Percentiles rank a stretch among this genome's conserved stretches.
phyloP scores from a whole-genome alignment of 768 basidiomycete species.

The Termitomyces bulborhizus region DNA sequence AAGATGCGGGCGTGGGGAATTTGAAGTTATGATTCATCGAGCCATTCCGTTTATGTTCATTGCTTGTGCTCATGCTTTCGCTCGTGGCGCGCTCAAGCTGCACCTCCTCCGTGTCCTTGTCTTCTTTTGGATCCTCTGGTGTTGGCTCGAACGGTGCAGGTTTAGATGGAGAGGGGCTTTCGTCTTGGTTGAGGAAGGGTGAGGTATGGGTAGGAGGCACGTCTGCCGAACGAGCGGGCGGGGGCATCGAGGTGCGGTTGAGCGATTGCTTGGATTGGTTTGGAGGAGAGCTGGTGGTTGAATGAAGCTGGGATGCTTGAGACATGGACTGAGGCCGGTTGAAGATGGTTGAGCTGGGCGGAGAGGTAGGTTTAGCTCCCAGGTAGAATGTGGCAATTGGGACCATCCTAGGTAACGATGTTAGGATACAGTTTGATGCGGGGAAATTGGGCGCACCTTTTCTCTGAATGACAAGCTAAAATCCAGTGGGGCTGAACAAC shows the following conservation, averaged over 20 bases:
- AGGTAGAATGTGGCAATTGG: slow-evolving; percentile 80
- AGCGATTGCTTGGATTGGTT: slow-evolving; percentile 27
- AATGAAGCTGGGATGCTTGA: slow-evolving; percentile 47
- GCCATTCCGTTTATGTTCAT: slow-evolving; percentile 35
- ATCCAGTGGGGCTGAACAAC: slow-evolving; percentile 96
- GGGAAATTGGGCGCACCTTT: slow-evolving; percentile 47
- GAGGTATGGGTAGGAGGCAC: slow-evolving; percentile 35
- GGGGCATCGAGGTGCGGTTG: slow-evolving; percentile 66
- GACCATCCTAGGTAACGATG: slow-evolving; percentile 56
- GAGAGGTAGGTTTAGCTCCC: slow-evolving; percentile 52
- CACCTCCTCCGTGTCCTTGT: slow-evolving; percentile 28
- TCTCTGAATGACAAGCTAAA: slow-evolving; percentile 79
- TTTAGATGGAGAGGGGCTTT: slow-evolving; percentile 18
- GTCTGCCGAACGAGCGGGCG: slow-evolving; percentile 38
- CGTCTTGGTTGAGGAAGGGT: slow-evolving; percentile 35
- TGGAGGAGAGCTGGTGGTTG: slow-evolving; percentile 30
- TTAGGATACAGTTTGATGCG: not conserved
- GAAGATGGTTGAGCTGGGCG: slow-evolving; percentile 32
- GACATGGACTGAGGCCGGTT: slow-evolving; percentile 74
- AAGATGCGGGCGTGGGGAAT: slow-evolving; percentile 47
- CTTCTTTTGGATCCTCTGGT: slow-evolving; percentile 43
- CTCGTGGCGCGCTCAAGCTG: not conserved
- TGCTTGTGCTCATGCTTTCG: slow-evolving; percentile 9
- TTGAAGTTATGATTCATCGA: slow-evolving; percentile 77
- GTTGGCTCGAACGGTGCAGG: slow-evolving; percentile 40